Base-by-base conservation (phyloP, 768 basidiomycete genomes). In the Lyophyllum atratum region DNA sequence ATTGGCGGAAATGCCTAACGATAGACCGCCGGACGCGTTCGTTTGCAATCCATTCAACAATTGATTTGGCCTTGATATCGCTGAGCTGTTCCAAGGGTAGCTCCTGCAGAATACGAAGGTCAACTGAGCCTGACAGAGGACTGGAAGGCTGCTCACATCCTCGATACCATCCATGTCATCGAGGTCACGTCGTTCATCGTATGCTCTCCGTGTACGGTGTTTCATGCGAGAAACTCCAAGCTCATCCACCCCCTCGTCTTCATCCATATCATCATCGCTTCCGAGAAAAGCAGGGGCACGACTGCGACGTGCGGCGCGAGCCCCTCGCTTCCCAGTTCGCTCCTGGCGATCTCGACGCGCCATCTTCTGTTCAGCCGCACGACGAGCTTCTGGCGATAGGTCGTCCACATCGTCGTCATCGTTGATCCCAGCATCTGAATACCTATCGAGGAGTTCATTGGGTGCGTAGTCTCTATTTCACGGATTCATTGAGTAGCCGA, bases 1-100 rank as follows among this genome's bases (percentile, higher is more conserved):
- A 99, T 64, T 93, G 86, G 45, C 92, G 85, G 80, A 99, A 98
- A 72, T 98, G 93, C 60, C 89, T 85, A 64, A 91, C 83, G 60
- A 99, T 94, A 0, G 95, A 89, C 53, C 92, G 83, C 63, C 90
- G 85, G 62, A 98, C 96, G 40, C 92, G 86, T 56, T 95, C 93
- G 55, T 89, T 89, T 17, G 93, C 89, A 64, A 98, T 95, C 97
- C 97, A 99, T 72, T 98, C 97, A 22, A 91, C 90, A 55, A 99
- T 94, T 12, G 93, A 95, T 68, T 95, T 93, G 37, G 95, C 93
- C 69, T 98, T 98, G 78, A 99, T 95, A 68, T 99, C 97, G 58
- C 93, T 92, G 10, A 99, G 80, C 76, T 99, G 93, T 69, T 98
- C 96, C 42, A 97, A 72, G 0, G 97, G 95, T 52, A 99, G 81